Evolutionary conservation across 2,329 filamentous ascomycete genomes (phyloP).

Genomic region (Cytospora piceicola): DNA sequence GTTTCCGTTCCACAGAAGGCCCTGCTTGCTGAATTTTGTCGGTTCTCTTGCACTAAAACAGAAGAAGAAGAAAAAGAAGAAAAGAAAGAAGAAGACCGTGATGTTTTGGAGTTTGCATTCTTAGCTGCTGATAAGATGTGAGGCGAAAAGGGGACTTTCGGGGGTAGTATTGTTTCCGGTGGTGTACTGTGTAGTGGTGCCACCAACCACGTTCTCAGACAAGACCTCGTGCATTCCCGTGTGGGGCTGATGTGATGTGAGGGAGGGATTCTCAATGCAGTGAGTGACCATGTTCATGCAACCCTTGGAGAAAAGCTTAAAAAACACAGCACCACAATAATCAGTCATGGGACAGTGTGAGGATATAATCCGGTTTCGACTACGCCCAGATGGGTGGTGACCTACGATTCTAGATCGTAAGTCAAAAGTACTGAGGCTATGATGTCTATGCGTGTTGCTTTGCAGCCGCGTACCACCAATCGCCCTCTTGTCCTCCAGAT

Average conservation of each 20-base stretch:
- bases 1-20: not conserved
- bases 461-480: not conserved
- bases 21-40: not conserved
- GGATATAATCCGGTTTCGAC: not conserved
- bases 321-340: too few species aligned
- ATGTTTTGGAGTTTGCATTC: not conserved
- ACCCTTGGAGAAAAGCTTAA: not conserved
- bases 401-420: not conserved
- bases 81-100: too few species aligned
- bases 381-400: not conserved
- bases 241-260: constrained; percentile 2
- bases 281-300: not conserved
- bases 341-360: too few species aligned
- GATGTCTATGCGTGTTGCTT: not conserved
- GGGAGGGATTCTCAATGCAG: not conserved
- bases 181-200: constrained; percentile 1
- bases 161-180: not conserved
- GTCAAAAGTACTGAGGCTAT: not conserved
- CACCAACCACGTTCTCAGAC: constrained; percentile 19
- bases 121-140: not conserved
- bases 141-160: not conserved
- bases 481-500: not conserved
- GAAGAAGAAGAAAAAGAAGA: not conserved
- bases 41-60: not conserved
- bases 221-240: constrained; percentile 10